Percentiles rank a stretch among this genome's conserved stretches.
Evolutionary conservation across 768 basidiomycete genomes (phyloP).

Genomic region (Boletus rubroflammeus): DNA sequence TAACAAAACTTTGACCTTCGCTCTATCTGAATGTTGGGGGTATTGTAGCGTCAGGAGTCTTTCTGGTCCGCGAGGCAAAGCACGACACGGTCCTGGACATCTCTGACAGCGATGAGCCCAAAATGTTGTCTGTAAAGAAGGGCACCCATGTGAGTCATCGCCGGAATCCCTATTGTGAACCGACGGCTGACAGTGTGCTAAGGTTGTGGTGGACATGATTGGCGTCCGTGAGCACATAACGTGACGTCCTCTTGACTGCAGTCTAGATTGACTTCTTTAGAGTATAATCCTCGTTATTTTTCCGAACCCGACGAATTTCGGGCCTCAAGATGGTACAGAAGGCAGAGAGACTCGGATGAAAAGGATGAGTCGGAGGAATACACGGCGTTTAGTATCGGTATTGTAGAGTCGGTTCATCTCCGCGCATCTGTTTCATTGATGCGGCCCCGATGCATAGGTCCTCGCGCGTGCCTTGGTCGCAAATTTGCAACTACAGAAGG

Average conservation of each 20-base stretch:
- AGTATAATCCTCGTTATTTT: constrained; percentile 36
- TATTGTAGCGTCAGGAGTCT: constrained; percentile 26
- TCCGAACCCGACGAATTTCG: constrained; percentile 35
- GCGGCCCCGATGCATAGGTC: constrained; percentile 33
- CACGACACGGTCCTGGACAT: constrained; percentile 26
- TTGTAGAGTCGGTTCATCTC: neutral
- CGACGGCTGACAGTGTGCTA: neutral
- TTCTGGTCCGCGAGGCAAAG: constrained; percentile 29
- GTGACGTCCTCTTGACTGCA: neutral
- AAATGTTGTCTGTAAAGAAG: constrained; percentile 20
- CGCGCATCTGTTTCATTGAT: neutral
- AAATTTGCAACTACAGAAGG: constrained; percentile 53
- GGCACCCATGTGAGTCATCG: constrained; percentile 17
- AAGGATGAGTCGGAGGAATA: constrained; percentile 18
- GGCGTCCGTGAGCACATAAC: constrained; percentile 23
- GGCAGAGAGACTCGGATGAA: neutral
- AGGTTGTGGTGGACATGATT: constrained; percentile 30
- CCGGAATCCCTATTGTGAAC: neutral
- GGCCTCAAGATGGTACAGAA: constrained; percentile 38
- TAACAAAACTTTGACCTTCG: neutral
- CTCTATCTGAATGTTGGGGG: neutral
- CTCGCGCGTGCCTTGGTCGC: constrained; percentile 50
- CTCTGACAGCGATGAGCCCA: constrained; percentile 14
- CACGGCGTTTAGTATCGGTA: constrained; percentile 26
- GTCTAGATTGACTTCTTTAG: constrained; percentile 19